A percentile compares a stretch with the other conserved stretches of the same genome.
phyloP scores from a whole-genome alignment of 2,329 filamentous ascomycete species.

The Aspergillus quadricinctus region DNA sequence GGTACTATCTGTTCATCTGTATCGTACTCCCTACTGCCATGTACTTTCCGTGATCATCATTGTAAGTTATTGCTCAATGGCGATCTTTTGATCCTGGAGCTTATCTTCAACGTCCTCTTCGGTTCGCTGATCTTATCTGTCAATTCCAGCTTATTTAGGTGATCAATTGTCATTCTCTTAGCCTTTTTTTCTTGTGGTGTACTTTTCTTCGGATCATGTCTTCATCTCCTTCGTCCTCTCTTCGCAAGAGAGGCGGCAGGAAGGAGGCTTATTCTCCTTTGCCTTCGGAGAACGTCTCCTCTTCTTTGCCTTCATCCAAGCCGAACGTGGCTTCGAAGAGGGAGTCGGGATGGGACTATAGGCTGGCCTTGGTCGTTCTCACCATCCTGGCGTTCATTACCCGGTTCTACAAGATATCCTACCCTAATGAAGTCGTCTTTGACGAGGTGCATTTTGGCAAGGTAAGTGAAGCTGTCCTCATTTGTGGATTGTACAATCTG shows the following conservation, averaged over 20 bases:
- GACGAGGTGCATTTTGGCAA: constrained; percentile 99
- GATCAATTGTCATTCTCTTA: constrained; percentile 26
- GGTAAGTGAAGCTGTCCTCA: constrained; percentile 51
- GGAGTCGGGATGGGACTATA: constrained; percentile 74
- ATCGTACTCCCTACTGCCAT: constrained; percentile 8
- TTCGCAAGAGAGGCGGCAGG: constrained; percentile 41
- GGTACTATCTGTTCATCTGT: background rate
- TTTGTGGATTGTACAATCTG: background rate
- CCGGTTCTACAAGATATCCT: constrained; percentile 91
- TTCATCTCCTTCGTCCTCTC: constrained; percentile 31
- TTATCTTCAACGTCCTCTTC: background rate
- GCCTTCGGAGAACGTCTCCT: constrained; percentile 20
- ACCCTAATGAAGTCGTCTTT: constrained; percentile 95
- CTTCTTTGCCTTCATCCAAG: constrained; percentile 15
- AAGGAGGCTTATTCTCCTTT: constrained; percentile 26
- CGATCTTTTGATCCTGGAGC: background rate
- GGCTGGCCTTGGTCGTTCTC: constrained; percentile 69
- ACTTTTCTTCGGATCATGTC: constrained; percentile 28
- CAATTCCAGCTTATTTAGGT: constrained; percentile 16
- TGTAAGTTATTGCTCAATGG: constrained; percentile 8
- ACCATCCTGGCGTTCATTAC: constrained; percentile 84
- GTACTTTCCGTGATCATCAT: constrained; percentile 13
- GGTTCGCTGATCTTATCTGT: constrained; percentile 7
- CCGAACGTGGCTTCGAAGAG: constrained; percentile 16
- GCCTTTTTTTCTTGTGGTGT: constrained; percentile 9